Evolutionary conservation across 495 filamentous ascomycete genomes (phyloP).

Genomic region (Immersiella caudata): DNA sequence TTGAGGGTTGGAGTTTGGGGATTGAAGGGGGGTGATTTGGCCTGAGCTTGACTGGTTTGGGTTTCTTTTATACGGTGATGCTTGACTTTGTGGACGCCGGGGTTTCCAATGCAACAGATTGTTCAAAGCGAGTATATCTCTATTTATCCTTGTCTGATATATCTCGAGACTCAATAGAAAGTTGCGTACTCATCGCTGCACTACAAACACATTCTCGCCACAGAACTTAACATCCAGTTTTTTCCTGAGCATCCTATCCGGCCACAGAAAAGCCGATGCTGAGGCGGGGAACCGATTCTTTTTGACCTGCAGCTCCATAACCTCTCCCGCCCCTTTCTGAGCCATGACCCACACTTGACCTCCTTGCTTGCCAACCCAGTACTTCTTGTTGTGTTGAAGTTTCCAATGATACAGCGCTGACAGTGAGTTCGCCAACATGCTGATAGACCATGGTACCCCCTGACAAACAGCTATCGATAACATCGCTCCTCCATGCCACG

Average conservation of each 20-base stretch:
- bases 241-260: background rate
- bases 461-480: background rate
- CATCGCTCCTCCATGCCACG: background rate
- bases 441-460: background rate
- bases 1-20: constrained; percentile 1
- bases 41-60: background rate
- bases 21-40: background rate
- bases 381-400: background rate
- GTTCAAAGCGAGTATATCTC: too few relatives aligned
- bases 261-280: background rate
- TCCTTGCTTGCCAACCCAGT: background rate
- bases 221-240: background rate
- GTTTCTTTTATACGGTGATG: background rate
- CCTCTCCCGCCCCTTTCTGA: background rate
- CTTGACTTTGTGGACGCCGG: too few relatives aligned
- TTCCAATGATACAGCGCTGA: background rate
- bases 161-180: too few relatives aligned
- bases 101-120: too few relatives aligned
- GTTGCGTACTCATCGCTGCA: background rate
- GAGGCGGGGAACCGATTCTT: background rate
- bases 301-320: background rate
- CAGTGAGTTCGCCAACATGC: background rate
- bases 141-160: too few relatives aligned
- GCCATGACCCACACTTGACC: background rate
- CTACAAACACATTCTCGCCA: background rate